These are phyloP conservation scores for Colletotrichum spinosum DNA, from an alignment of 2,329 filamentous ascomycete genomes.

Conservation along the genomic window DNA sequence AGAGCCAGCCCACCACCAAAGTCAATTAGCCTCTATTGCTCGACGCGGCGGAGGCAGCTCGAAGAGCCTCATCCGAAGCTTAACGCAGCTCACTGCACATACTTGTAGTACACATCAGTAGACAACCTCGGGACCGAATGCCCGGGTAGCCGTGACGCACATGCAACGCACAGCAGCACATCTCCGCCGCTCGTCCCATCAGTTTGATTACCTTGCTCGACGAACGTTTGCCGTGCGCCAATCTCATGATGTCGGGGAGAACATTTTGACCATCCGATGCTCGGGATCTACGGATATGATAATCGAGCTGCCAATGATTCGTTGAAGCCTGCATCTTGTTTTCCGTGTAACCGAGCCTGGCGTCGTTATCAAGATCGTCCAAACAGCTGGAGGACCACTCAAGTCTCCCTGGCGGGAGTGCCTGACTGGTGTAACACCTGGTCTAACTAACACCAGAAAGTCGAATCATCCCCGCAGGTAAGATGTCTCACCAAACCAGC, in stretches of 20 bases:
- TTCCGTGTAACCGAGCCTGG: constrained; percentile 7
- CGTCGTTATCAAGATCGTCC: not conserved
- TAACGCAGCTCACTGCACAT: not conserved
- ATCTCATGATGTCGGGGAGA: not conserved
- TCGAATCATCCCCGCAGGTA: constrained; percentile 18
- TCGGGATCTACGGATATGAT: constrained; percentile 14
- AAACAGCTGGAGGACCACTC: constrained; percentile 1
- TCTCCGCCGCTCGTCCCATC: constrained; percentile 15
- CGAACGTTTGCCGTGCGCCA: not conserved
- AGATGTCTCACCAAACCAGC: constrained; percentile 8
- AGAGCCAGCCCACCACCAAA: constrained; percentile 15
- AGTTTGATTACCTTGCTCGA: not conserved
- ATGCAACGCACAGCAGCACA: constrained; percentile 1
- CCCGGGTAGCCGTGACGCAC: constrained; percentile 12
- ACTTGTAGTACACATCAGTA: too few species aligned
- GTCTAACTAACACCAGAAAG: not conserved
- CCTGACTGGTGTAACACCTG: not conserved
- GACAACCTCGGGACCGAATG: constrained; percentile 19
- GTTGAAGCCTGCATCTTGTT: constrained; percentile 1
- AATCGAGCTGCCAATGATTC: constrained; percentile 8
- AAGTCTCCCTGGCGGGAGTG: constrained; percentile 11
- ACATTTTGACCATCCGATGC: constrained; percentile 14
- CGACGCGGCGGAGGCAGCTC: not conserved
- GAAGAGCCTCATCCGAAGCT: constrained; percentile 25
- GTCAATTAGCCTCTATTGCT: constrained; percentile 18